Evolutionary conservation across 2,329 filamentous ascomycete species (phyloP), one percentile per base, ranked within the genome.

Genomic region (Hymenoscyphus salicellus): DNA sequence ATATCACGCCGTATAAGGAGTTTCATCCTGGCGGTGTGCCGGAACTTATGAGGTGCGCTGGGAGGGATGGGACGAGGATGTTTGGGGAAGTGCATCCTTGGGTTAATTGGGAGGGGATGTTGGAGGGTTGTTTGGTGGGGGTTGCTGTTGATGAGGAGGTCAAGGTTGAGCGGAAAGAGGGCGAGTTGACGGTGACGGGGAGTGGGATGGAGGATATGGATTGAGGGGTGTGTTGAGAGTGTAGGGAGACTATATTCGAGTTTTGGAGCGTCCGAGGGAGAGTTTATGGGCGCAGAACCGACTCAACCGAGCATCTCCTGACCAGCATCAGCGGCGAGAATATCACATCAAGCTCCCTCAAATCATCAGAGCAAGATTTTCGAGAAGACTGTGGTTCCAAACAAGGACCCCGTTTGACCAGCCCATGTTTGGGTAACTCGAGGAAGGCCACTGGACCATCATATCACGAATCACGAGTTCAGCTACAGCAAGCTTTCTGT

Each of bases 21-120:
- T 99, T 93, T 75, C 95, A 99, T 76, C 95, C 95, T 0, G 95
- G 95, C 26, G 95, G 91, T 8, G 86, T 89, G 71, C 86, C 87
- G 4, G 91, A 96, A 78, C 77, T 95, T 67, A 77, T 90, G 76
- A 80, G 85, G 36, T 83, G 81, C 38, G 88, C 88, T 0, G 88
- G 82, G 0, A 78, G 82, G 63, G 87, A 90, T 73, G 87, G 84
- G 41, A 88, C 84, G 1, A 81, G 80, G 73, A 72, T 90, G 64
- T 90, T 90, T 76, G 84, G 83, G 8, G 85, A 89, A 77, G 80
- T 89, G 8, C 88, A 90, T 73, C 85, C 87, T 1, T 90, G 88
- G 88, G 88, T 90, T 30, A 90, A 90, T 75, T 89, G 87, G 72
- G 87, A 90, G 77, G 85, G 85, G 2, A 90, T 90, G 88, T 75